These are phyloP conservation scores for Alternaria solani DNA, from an alignment of 2,329 filamentous ascomycete species.

Conservation along the genomic window DNA sequence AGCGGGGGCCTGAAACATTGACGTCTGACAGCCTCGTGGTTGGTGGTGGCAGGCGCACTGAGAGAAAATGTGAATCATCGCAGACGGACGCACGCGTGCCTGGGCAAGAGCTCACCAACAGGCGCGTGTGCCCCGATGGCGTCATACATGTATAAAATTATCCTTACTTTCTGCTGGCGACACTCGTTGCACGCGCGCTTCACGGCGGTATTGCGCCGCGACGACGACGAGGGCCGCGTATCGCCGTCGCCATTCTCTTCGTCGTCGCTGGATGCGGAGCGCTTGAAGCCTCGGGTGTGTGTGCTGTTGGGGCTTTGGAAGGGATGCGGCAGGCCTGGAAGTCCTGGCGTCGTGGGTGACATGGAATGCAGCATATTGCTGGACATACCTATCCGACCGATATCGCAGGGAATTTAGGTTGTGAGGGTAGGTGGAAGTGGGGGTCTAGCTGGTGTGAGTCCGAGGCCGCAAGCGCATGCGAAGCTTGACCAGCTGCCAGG, in stretches of 20 bases:
- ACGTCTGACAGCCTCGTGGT: conserved; percentile 1
- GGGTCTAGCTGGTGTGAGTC: conserved; percentile 16
- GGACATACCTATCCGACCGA: conserved; percentile 23
- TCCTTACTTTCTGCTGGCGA: conserved; percentile 78
- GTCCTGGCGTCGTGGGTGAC: conserved; percentile 43
- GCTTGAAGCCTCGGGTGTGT: conserved; percentile 46
- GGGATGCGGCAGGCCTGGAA: conserved; percentile 35
- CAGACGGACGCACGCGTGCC: background rate
- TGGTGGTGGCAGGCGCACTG: background rate
- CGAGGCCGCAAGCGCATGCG: conserved; percentile 18
- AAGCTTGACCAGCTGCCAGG: conserved; percentile 9
- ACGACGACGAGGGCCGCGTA: conserved; percentile 32
- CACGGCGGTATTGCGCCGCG: conserved; percentile 47
- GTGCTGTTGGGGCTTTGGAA: conserved; percentile 43
- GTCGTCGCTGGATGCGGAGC: conserved; percentile 49
- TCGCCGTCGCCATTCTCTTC: conserved; percentile 45
- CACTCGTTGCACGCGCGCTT: conserved; percentile 88
- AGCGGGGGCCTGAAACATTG: conserved; percentile 17
- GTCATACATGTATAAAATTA: background rate
- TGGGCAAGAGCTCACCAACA: background rate
- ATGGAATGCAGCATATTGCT: conserved; percentile 31
- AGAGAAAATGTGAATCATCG: background rate
- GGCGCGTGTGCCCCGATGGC: background rate
- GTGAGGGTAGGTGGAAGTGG: conserved; percentile 21
- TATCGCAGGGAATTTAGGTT: conserved; percentile 25